Percentiles rank a stretch among this genome's conserved stretches.
These are phyloP conservation scores for Phytopythium oedochilum DNA, from an alignment of 352 stramenopile genomes.

Conservation along the genomic window DNA sequence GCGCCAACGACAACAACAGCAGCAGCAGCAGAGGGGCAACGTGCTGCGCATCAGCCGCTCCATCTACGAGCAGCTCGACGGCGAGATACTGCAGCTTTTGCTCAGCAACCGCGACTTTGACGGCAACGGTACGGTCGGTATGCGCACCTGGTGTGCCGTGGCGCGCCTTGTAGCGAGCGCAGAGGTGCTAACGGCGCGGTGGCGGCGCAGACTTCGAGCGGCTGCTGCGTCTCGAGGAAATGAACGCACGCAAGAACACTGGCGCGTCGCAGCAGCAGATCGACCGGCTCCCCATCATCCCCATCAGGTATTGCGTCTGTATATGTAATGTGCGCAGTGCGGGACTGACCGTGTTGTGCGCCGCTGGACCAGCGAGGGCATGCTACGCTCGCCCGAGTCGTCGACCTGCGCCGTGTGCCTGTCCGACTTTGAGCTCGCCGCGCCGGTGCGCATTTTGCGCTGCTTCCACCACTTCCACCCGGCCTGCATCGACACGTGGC, in stretches of 20 bases:
- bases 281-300: slow-evolving; percentile 47
- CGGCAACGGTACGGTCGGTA: slow-evolving; percentile 28
- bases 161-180: no score
- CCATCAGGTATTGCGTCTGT: slow-evolving; percentile 64
- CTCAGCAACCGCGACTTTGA: slow-evolving; percentile 69
- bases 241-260: slow-evolving; percentile 47
- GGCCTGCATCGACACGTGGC: slow-evolving; percentile 72
- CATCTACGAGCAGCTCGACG: slow-evolving; percentile 64
- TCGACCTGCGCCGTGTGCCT: slow-evolving; percentile 66
- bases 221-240: slow-evolving; percentile 55
- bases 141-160: no score
- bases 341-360: not conserved
- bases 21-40: slow-evolving; percentile 11
- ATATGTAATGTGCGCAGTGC: no score
- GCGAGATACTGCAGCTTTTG: slow-evolving; percentile 53
- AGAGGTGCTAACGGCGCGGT: not conserved
- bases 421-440: slow-evolving; percentile 31
- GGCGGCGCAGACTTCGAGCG: slow-evolving; percentile 52
- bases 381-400: slow-evolving; percentile 49
- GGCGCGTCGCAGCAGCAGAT: slow-evolving; percentile 56
- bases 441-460: slow-evolving; percentile 52
- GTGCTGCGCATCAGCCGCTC: slow-evolving; percentile 60
- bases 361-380: slow-evolving; percentile 33
- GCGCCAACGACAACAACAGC: slow-evolving; percentile 6
- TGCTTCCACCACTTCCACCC: slow-evolving; percentile 83